Conservation (phyloP, 2,329 filamentous ascomycete genomes). For the Clonostachys solani region DNA sequence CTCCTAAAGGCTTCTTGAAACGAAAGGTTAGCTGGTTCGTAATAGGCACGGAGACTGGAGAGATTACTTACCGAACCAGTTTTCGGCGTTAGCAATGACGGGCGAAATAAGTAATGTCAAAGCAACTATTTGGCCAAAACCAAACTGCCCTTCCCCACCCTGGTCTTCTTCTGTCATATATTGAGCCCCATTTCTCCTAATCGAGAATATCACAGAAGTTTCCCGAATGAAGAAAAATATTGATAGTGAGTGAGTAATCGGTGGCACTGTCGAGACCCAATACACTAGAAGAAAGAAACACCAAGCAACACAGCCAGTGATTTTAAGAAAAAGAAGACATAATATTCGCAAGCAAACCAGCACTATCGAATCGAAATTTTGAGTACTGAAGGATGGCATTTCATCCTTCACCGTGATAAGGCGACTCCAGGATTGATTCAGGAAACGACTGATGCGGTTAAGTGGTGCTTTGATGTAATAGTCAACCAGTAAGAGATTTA, state of each 20-base stretch:
- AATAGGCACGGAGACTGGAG: no score
- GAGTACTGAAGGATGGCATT: no score
- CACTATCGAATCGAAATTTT: no score
- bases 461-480: no score
- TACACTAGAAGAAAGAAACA: not conserved
- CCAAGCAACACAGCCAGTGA: not conserved
- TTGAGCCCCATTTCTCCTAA: not conserved
- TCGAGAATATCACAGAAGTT: not conserved
- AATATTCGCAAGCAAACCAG: not conserved
- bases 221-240: not conserved
- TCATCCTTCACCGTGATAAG: no score
- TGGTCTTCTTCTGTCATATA: not conserved
- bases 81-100: not conserved
- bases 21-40: no score
- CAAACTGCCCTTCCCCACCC: not conserved
- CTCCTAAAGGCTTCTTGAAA: no score
- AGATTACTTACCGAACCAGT: not conserved
- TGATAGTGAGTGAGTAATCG: not conserved
- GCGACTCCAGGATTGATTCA: no score
- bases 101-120: not conserved
- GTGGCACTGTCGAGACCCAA: not conserved
- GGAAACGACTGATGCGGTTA: no score
- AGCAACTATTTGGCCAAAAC: not conserved
- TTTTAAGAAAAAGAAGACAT: not conserved
- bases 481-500: no score